Evolutionary conservation across 306 rosid genomes (phyloP), one percentile per base, ranked within the genome.

Genomic region (Quercus parvula): DNA sequence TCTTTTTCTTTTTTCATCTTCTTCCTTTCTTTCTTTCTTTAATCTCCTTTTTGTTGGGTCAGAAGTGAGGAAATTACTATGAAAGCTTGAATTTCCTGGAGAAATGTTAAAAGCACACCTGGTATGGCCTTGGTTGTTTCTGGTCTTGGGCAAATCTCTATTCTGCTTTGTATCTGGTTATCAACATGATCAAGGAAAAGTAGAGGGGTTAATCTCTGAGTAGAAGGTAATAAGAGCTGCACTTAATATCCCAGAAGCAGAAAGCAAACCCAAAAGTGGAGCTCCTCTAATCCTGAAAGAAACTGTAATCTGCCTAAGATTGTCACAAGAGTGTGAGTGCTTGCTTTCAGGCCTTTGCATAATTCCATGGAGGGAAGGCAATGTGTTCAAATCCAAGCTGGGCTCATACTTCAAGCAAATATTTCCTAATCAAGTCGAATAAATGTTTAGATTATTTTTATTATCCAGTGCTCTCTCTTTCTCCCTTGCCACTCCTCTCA

Each of bases 1-100:
- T 22, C 24, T 12, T 9, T 30, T 22, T 22, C 30, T 22, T 9
- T 1, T 8, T 14, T 12, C 12, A 1, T 13, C 13, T 5, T 1
- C 30, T 13, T 4, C 6, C 13, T 25, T 35, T 6, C 10, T 10
- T 13, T 14, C 27, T 12, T 33, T 15, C 22, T 30, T 30, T 31
- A 10, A 22, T 25, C 28, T 1, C 64, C 14, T 2, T 9, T 58
- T 25, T 9, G 19, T 66, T 30, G 19, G 71, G 71, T 5, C 71
- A 17, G 46, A 19, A 66, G 71, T 6, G 49, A 66, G 71, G 71
- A 6, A 44, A 18, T 62, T 79, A 18, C n/a, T 25, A 25, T 75
- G 71, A 33, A 79, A 63, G 74, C 74, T 75, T 46, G 66, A 75
- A 38, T 64, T 41, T 54, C 57, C 64, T 73, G 18, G n/a, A 19